A percentile compares a stretch with the other conserved stretches of the same genome.
These are phyloP conservation scores for Brassica rapa DNA, from an alignment of 345 rosid genomes.

Conservation along the genomic window DNA sequence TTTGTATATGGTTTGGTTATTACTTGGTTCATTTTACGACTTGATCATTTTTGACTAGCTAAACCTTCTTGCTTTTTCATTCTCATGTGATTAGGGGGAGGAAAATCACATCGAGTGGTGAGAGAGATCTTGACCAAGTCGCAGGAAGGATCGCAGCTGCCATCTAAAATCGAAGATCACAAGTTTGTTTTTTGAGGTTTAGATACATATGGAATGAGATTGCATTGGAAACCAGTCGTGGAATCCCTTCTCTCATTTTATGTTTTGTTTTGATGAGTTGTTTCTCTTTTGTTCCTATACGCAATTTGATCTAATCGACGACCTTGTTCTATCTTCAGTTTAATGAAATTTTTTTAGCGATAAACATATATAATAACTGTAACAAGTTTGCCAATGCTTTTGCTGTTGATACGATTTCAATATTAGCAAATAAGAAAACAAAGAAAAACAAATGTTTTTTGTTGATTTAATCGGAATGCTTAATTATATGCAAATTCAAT, in stretches of 20 bases:
- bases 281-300: neutral
- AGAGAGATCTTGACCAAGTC: conserved; percentile 90
- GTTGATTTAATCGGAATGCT: too few species aligned
- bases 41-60: too few species aligned
- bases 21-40: neutral
- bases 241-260: neutral
- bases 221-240: conserved; percentile 20
- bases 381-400: too few species aligned
- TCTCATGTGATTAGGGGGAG: conserved; percentile 58
- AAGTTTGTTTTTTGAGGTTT: conserved; percentile 10
- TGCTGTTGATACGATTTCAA: too few species aligned
- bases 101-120: conserved; percentile 80
- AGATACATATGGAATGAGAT: conserved; percentile 24
- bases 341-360: too few species aligned
- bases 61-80: too few species aligned
- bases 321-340: too few species aligned
- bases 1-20: neutral
- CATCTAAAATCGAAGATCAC: conserved; percentile 19
- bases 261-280: neutral
- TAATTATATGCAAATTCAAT: too few species aligned
- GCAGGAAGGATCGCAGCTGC: conserved; percentile 68
- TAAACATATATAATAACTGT: too few species aligned
- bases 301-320: too few species aligned
- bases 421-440: too few species aligned
- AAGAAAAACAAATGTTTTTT: too few species aligned